Evolutionary conservation across 2,329 filamentous ascomycete species (phyloP), one percentile per base, ranked within the genome.

Genomic region (Sporothrix curviconia): DNA sequence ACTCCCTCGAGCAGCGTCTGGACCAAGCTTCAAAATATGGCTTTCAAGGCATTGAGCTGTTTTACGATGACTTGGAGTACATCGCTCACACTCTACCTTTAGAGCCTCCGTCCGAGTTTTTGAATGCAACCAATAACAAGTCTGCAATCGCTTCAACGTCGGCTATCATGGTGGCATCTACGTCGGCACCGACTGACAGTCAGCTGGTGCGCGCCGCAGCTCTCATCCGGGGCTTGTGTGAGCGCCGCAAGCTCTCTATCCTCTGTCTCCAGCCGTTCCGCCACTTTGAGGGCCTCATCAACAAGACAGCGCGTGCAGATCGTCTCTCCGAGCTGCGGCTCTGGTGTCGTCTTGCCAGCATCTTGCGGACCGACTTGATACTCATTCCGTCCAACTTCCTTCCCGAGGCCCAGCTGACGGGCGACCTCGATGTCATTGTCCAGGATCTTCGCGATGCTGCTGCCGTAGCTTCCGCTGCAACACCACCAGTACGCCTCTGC

Each of bases 301-400:
- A 83, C 67, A 70, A 78, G 9, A 60, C 66, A 19, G 70, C 75
- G 54, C 79, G 81, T 60, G 68, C 70, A 1, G 66, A 71, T 32
- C 72, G 81, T 15, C 70, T 85, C 32, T 71, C 76, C 37, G 75
- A 85, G 62, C 74, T 86, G 49, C 71, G 77, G 12, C 69, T 80
- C 22, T 86, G 84, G 84, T 79, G 86, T 62, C 64, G 75, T 24
- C 68, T 87, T 14, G 81, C 78, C 3, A 70, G 75, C 17, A 73
- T 76, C 12, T 71, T 87, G 1, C 68, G 70, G n/a, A 86, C 83
- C 8, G 77, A 84, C 63, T 71, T 83, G 53, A 83, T 87, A 56
- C 78, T 81, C 59, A 78, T 87, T n/a, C 82, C 83, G 0, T 80
- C 78, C 1, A 80, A 74, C 36, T 86, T 84, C 65, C 74, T 85